Evolutionary conservation across 306 rosid species (phyloP), one percentile per base, ranked within the genome.

Genomic region (Cicer chorassanicum): DNA sequence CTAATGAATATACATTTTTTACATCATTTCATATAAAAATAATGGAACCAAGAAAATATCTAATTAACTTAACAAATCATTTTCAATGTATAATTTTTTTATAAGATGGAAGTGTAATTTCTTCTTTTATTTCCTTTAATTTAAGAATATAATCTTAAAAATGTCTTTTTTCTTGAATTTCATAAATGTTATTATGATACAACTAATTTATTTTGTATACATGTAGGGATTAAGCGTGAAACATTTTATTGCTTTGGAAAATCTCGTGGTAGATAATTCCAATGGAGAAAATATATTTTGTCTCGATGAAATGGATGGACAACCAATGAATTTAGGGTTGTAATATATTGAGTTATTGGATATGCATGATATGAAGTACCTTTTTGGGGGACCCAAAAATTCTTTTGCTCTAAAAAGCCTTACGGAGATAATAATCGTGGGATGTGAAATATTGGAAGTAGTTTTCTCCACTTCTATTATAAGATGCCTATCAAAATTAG

Each of bases 371-470:
- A 10, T 70, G 65, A 11, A 0, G 41, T 6, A 6, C 11, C 15
- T 18, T 14, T 70, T 9, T 16, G 49, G 0, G 3, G 65, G 75
- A 8, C 50, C 65, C 2, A 54, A 11, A 18, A 10, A 18, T 54
- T 53, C 38, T 54, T 12, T 70, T 16, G 1, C 1, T 5, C 50
- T 70, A 11, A 6, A 5, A 53, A 70, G 54, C 14, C 75, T 70
- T 7, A 15, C 1, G 10, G 4, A 0, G 1, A 1, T 54, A 53
- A 0, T 0, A 70, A 15, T 54, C 1, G 6, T 0, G 0, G 21
- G 24, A 29, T 60, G 78, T 59, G 13, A 39, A 14, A 60, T 34
- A 9, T 34, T 73, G 69, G n/a, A 73, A 36, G 10, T 46, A 6
- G 6, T 73, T 0, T 73, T 73, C 48, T 10, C 61, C 8, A 2